phyloP scores from a whole-genome alignment of 164 flowering plant genomes.

The Paratinospora sagittata region DNA sequence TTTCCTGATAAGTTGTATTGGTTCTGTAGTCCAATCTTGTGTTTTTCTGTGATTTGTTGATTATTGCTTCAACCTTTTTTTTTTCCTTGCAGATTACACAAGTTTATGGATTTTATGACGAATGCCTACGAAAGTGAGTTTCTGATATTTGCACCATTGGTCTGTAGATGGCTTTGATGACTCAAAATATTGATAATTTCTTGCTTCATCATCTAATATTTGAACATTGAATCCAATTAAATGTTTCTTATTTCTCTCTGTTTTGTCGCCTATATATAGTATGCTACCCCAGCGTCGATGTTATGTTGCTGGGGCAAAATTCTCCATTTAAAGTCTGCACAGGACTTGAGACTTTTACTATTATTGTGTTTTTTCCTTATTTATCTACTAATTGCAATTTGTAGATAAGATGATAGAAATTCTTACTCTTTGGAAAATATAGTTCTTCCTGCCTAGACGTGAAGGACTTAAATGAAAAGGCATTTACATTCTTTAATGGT shows the following conservation, averaged over 20 bases:
- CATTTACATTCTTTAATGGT: no score
- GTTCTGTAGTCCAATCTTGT: no score
- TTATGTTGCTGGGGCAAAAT: background rate
- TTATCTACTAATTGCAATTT: no score
- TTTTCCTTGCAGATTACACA: constrained; percentile 82
- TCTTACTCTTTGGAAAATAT: no score
- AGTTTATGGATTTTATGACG: constrained; percentile 97
- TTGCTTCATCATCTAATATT: background rate
- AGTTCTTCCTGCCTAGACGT: no score
- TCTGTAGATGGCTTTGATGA: background rate
- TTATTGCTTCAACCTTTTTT: background rate
- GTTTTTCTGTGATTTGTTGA: background rate
- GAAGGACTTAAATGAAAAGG: no score
- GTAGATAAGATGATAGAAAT: no score
- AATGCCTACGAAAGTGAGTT: constrained; percentile 95
- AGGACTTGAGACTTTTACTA: no score
- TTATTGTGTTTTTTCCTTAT: no score
- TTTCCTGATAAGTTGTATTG: no score
- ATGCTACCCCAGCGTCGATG: background rate
- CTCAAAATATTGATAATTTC: background rate
- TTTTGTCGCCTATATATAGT: background rate
- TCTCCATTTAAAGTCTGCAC: background rate
- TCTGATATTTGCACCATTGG: background rate
- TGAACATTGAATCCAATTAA: background rate
- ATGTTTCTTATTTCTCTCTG: background rate